Percentiles rank a stretch among this genome's conserved stretches.
These are phyloP conservation scores for Excoecaria agallocha DNA, from an alignment of 345 rosid genomes.

Conservation along the genomic window DNA sequence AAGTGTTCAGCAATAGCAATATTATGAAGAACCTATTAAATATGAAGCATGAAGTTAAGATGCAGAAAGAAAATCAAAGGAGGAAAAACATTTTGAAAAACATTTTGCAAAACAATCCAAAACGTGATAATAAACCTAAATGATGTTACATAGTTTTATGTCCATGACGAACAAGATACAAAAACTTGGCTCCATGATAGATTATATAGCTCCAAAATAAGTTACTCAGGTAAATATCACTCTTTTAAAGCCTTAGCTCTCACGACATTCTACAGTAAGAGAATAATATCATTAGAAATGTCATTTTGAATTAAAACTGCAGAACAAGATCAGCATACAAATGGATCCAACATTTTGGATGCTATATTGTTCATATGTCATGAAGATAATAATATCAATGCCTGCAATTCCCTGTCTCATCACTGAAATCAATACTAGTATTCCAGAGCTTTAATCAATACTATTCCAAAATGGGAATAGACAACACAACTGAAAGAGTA, in stretches of 20 bases:
- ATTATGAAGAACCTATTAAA: constrained; percentile 76
- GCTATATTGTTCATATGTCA: neutral
- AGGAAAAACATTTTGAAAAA: no score
- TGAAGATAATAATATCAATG: neutral
- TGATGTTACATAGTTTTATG: neutral
- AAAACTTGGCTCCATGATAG: no score
- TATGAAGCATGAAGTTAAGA: constrained; percentile 21
- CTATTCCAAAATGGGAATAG: neutral
- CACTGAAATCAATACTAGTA: neutral
- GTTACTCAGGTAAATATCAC: neutral
- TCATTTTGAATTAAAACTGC: neutral
- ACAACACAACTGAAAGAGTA: neutral
- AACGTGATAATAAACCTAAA: neutral
- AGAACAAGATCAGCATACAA: neutral
- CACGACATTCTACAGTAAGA: no score
- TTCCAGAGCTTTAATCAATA: neutral
- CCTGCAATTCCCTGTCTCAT: no score
- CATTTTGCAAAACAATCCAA: neutral
- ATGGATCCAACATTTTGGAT: neutral
- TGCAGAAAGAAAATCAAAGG: neutral
- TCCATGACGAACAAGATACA: neutral
- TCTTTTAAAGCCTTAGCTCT: neutral
- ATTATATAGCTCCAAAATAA: neutral
- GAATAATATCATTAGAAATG: neutral
- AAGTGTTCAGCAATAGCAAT: constrained; percentile 78